Evolutionary conservation across 1,284 basidiomycete species (phyloP).

Genomic region (Leccinum subrobustum): DNA sequence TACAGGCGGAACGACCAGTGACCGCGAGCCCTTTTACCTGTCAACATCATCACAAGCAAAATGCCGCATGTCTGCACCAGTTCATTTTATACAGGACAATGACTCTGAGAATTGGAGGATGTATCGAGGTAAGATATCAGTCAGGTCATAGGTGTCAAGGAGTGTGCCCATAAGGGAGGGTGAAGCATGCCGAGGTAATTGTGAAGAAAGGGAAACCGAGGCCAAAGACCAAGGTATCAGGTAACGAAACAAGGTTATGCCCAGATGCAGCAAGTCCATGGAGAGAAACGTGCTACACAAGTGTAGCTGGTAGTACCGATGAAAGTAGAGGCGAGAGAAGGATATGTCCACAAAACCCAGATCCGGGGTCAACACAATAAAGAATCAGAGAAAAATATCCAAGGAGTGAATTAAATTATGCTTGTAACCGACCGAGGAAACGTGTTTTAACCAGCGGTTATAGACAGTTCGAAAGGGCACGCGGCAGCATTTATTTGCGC

Average conservation of each 20-base stretch:
- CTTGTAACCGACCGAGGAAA: neutral
- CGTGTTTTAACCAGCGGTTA: constrained; percentile 32
- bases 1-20: neutral
- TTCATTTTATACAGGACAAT: constrained; percentile 14
- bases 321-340: neutral
- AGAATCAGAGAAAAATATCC: constrained; percentile 15
- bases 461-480: constrained; percentile 76
- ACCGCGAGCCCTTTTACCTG: neutral
- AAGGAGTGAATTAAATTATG: constrained; percentile 3
- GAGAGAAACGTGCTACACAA: constrained; percentile 1
- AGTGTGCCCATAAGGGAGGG: constrained; percentile 1
- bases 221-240: neutral
- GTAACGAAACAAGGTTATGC: neutral
- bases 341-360: constrained; percentile 14
- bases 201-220: neutral
- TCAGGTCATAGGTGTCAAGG: constrained; percentile 4
- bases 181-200: neutral
- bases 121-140: constrained; percentile 7
- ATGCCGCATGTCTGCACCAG: neutral
- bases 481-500: constrained; percentile 60
- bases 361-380: constrained; percentile 6
- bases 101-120: neutral
- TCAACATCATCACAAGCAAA: neutral
- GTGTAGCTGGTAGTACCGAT: neutral
- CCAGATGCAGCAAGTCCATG: constrained; percentile 7